Conservation (phyloP, 2,329 filamentous ascomycete species). For the Fusarium xyrophilum region DNA sequence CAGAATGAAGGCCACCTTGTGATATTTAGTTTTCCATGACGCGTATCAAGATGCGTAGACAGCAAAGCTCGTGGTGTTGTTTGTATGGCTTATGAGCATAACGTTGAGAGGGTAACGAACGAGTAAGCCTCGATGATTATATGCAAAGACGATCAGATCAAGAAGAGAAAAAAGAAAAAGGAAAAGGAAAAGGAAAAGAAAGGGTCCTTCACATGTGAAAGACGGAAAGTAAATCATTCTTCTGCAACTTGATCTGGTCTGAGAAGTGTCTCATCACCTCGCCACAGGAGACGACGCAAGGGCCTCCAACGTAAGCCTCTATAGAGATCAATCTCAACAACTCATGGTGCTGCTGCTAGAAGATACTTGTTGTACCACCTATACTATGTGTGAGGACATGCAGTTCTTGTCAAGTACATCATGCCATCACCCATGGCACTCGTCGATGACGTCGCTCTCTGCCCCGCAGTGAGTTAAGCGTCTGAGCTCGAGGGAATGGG, state of each 20-base stretch:
- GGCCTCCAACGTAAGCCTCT: too few relatives aligned
- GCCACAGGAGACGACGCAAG: slow-evolving; percentile 30
- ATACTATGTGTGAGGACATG: background rate
- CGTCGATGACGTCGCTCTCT: slow-evolving; percentile 42
- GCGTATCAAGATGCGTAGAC: slow-evolving; percentile 25
- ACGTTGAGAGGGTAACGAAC: slow-evolving; percentile 6
- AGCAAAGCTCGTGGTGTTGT: slow-evolving; percentile 7
- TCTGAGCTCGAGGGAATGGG: background rate
- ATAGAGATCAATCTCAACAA: slow-evolving; percentile 6
- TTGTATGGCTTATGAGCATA: slow-evolving; percentile 1
- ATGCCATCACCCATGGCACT: slow-evolving; percentile 25
- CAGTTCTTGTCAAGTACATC: slow-evolving; percentile 28
- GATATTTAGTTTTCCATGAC: background rate
- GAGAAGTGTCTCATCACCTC: slow-evolving; percentile 30
- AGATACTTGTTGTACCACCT: background rate
- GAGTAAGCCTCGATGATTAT: slow-evolving; percentile 9
- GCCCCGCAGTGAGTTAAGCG: slow-evolving; percentile 35
- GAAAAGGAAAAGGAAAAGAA: slow-evolving; percentile 6
- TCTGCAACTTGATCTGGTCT: slow-evolving; percentile 23
- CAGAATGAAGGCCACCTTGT: background rate
- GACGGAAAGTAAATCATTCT: slow-evolving; percentile 5
- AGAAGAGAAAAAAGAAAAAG: background rate
- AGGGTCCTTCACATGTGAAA: slow-evolving; percentile 31
- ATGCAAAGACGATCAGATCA: slow-evolving; percentile 6
- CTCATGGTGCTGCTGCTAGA: background rate